Conservation (phyloP, 2,329 filamentous ascomycete genomes). For the Botrytis deweyae region DNA sequence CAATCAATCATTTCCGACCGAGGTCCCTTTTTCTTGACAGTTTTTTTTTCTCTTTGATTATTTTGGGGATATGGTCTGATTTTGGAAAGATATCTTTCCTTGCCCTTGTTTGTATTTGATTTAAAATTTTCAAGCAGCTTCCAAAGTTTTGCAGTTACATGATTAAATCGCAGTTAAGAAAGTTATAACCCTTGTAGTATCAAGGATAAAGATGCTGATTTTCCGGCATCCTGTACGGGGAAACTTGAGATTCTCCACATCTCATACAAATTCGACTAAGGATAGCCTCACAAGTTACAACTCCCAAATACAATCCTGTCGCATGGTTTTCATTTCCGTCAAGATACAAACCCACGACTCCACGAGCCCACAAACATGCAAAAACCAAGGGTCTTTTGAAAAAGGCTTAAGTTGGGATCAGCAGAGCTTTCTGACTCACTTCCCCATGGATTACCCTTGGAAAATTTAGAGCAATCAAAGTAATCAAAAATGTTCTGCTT, state of each 20-base stretch:
- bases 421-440: conserved; percentile 7
- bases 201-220: conserved; percentile 18
- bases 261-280: not conserved
- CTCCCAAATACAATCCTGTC: conserved; percentile 6
- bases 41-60: not conserved
- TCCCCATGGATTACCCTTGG: not conserved
- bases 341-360: not conserved
- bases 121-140: not conserved
- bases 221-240: conserved; percentile 7
- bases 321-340: not conserved
- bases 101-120: not conserved
- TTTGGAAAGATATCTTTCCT: not conserved
- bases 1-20: not conserved
- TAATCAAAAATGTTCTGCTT: not conserved
- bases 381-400: conserved; percentile 1
- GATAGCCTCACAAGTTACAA: not conserved
- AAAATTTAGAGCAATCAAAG: not conserved
- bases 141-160: not conserved
- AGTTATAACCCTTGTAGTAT: not conserved
- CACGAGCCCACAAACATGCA: not conserved
- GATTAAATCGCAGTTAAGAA: not conserved
- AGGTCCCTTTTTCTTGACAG: not conserved
- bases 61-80: not conserved
- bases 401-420: conserved; percentile 12
- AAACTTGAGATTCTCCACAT: conserved; percentile 19